Base-by-base conservation (phyloP, 2,329 filamentous ascomycete species). In the Colletotrichum brevisporum region DNA sequence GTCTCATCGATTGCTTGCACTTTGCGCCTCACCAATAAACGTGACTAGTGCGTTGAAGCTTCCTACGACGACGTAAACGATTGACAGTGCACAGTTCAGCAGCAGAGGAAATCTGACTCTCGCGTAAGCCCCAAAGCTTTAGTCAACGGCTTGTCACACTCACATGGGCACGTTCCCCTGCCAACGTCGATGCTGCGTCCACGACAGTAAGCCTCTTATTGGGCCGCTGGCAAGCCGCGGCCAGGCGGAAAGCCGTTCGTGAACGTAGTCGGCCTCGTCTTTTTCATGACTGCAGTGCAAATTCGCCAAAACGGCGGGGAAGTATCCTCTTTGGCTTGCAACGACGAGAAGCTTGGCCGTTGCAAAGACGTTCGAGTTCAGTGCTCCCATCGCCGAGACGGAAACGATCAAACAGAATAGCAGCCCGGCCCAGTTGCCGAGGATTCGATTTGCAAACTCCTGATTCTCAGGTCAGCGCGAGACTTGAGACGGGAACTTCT, bases 311-410 rank as follows among this genome's bases (percentile, higher is more conserved):
- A 75, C 59, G 21, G 67, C 67, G 55, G 75, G 74, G 41, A 76
- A 74, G 70, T 75, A 77, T 61, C 73, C 70, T 68, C 76, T 74
- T 60, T 75, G 73, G 47, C 74, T 75, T 31, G 79, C 81, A 56
- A 79, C 79, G 52, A 82, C 78, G 47, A 76, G 80, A 41, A 85
- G 76, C 69, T 80, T 80, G 45, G 81, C 79, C 3, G 79, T 78
- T 16, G 82, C 78, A 74, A 85, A 85, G 55, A 83, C 75, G 65
- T 83, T 84, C 65, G 80, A 79, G 48, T 82, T 82, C 24, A 84
- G 77, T 12, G 79, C 80, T 2, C 82, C 82, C 60, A 80, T 78
- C 61, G 80, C 81, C 26, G 81, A 82, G 18, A 81, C 71, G 39
- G 78, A 80, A 18, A 84, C 80, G 1, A 81, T 75, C 43, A 80